Base-by-base conservation (phyloP, 805 yeast species). In the Saccharomycopsis fermentans region DNA sequence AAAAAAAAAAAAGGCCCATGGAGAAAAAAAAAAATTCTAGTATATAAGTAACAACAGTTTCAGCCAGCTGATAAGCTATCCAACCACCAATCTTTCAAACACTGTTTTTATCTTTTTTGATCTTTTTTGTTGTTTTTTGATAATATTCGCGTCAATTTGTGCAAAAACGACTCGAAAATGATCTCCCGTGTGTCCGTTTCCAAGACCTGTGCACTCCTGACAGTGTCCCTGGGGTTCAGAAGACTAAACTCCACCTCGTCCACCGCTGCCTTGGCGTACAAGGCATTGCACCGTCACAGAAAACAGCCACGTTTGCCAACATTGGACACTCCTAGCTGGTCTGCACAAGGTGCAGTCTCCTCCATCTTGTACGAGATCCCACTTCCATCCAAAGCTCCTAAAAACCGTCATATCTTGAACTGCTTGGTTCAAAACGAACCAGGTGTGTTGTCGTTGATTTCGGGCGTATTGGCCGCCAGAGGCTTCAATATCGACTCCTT, bases 381-480 rank as follows among this genome's bases (percentile, higher is more conserved):
- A 55, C 65, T 74, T 19, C 79, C 77, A 14, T 68, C 73, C 21
- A 70, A 64, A 51, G 81, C 85, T 40, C 88, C 90, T 48, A 77
- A 80, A 65, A 84, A 86, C 65, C 87, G 87, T 68, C 99, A 94
- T 67, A 95, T 94, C 52, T 79, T 94, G 70, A 94, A 92, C 79
- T 94, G 99, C 76, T 79, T 94, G 69, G 99, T 94, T 17, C 98
- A 94, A 74, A 92, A 94, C 73, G 99, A 94, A 74, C 98, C 99
- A 6, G 99, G 99, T 79, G 99, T 94, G 52, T 77, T 94, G 67
- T 86, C 96, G 37, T 82, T 92, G 58, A 88, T 94, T 50, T 87
- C 97, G 6, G 97, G 97, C 58, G 90, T 96, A 57, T 79, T 94
- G 65, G 99, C 99, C 40, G 98, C 97, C 43, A 81, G 99, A 72